phyloP scores from a whole-genome alignment of 768 basidiomycete genomes.

The Phlebiopsis flavidoalba region DNA sequence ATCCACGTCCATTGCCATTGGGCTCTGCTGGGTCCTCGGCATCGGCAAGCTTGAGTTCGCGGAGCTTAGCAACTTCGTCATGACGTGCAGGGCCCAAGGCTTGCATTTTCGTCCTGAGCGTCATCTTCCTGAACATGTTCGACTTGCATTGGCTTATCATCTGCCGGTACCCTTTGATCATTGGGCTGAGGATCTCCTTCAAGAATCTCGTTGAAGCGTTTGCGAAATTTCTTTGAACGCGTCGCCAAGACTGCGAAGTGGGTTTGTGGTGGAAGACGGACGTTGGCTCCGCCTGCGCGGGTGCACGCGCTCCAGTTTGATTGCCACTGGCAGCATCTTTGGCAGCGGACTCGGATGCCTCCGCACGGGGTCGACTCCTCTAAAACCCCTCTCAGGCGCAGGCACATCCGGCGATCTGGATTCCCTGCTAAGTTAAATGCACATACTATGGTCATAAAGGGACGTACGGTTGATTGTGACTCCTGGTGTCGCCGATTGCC shows the following conservation, averaged over 20 bases:
- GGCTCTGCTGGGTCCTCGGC: constrained; percentile 47
- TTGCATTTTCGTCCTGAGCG: constrained; percentile 69
- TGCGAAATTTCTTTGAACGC: constrained; percentile 75
- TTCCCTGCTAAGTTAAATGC: no score
- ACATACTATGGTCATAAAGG: neutral
- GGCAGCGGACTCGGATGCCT: neutral
- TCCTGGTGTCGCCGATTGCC: neutral
- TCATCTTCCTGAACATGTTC: constrained; percentile 77
- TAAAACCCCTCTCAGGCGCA: neutral
- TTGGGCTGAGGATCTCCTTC: constrained; percentile 26
- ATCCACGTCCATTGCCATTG: constrained; percentile 47
- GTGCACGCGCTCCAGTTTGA: neutral
- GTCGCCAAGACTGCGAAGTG: constrained; percentile 79
- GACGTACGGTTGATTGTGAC: neutral
- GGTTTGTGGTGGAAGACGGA: constrained; percentile 38
- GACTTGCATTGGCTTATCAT: constrained; percentile 45
- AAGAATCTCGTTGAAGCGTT: constrained; percentile 80
- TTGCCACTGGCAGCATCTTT: constrained; percentile 13
- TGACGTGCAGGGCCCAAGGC: constrained; percentile 85
- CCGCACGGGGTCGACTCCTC: neutral
- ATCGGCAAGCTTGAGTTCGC: constrained; percentile 75
- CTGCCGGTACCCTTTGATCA: constrained; percentile 27
- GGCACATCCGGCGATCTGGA: neutral
- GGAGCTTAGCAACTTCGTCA: constrained; percentile 76
- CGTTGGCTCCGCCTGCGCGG: constrained; percentile 19